phyloP scores from a whole-genome alignment of 768 basidiomycete genomes.

The Tulasnella calospora region DNA sequence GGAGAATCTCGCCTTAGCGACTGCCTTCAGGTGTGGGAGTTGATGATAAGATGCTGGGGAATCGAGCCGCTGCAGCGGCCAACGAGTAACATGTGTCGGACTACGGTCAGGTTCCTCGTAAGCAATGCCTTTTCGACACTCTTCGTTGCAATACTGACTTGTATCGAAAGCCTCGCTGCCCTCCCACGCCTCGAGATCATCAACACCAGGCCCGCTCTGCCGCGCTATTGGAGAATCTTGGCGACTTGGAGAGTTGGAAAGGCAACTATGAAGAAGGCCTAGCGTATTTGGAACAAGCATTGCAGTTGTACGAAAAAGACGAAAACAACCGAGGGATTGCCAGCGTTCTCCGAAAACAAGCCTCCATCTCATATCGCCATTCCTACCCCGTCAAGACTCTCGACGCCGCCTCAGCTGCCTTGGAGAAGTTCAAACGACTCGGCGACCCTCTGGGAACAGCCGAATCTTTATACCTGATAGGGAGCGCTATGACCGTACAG shows the following conservation, averaged over 20 bases:
- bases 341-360: not conserved
- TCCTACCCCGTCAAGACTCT: not conserved
- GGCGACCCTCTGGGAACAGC: not conserved
- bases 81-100: not conserved
- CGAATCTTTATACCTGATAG: not conserved
- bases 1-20: not conserved
- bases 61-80: not conserved
- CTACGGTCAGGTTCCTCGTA: too few relatives aligned
- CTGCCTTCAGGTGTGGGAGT: conserved; percentile 3
- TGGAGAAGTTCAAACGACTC: not conserved
- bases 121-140: too few relatives aligned
- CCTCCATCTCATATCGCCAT: not conserved
- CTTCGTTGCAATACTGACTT: not conserved
- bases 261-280: not conserved
- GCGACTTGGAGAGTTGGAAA: not conserved
- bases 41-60: not conserved
- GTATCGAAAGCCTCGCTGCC: not conserved
- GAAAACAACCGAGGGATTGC: not conserved
- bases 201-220: not conserved
- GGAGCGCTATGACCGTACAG: not conserved
- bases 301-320: not conserved
- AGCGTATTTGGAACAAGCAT: not conserved
- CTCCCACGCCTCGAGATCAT: not conserved
- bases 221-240: not conserved
- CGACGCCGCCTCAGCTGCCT: not conserved